Conservation (phyloP, 345 rosid genomes). For the Boechera stricta region DNA sequence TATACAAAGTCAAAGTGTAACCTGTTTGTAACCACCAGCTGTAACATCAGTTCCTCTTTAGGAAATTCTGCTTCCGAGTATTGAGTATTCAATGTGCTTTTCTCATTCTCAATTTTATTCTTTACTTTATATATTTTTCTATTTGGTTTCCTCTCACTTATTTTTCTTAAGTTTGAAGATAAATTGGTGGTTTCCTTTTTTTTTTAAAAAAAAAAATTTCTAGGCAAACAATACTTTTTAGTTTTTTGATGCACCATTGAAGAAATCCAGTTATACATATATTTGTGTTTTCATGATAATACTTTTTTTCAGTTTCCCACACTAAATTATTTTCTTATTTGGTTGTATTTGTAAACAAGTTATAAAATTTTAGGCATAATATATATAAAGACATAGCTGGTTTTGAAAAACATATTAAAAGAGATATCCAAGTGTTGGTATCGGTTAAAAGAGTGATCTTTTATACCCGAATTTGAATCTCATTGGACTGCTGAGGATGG, state of each 20-base stretch:
- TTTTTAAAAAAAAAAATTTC: no score
- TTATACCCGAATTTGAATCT: no score
- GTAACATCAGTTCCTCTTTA: slow-evolving; percentile 45
- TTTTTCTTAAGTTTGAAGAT: neutral
- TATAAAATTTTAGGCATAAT: no score
- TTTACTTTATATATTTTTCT: neutral
- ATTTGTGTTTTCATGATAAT: neutral
- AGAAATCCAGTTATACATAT: neutral
- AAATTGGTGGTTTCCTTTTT: neutral
- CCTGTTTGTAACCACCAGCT: slow-evolving; percentile 32
- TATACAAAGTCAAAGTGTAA: no score
- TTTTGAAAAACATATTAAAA: neutral
- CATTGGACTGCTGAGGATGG: no score
- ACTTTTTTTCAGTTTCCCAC: no score
- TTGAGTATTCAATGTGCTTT: slow-evolving; percentile 37
- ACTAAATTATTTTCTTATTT: no score
- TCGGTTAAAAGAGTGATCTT: no score
- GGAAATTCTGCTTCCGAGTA: slow-evolving; percentile 38
- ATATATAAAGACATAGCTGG: no score
- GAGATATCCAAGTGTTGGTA: no score
- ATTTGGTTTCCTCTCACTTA: slow-evolving; percentile 5
- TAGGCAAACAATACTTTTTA: neutral
- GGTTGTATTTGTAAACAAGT: no score
- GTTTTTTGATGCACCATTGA: neutral
- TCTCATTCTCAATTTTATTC: slow-evolving; percentile 32